Evolutionary conservation across 1,284 basidiomycete species (phyloP), one percentile per base, ranked within the genome.

Genomic region (Athelia sp.): DNA sequence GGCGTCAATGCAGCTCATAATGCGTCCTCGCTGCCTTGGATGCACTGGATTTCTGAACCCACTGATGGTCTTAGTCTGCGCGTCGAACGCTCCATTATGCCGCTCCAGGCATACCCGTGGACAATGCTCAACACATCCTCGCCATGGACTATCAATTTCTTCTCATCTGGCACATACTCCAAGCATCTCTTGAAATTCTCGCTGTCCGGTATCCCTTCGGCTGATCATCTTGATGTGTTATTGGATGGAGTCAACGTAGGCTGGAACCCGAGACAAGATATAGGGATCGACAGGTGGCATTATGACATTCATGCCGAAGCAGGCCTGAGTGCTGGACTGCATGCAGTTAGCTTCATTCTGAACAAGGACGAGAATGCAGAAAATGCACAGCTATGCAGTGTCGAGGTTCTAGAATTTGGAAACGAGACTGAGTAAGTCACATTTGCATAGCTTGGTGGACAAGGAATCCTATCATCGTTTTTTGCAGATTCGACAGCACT

Each of bases 361-460:
- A n/a, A n/a, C 21, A 13, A 29, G 26, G 76, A 81, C 47, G 56
- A 58, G n/a, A 72, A 70, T 4, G 62, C 72, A 42, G 70, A 78
- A 51, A 82, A 80, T 6, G 87, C 86, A 6, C 86, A 90, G 65
- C 65, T 93, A 18, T 89, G 89, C 55, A 90, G 82, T 54, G 71
- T 82, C 2, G 89, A 93, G 62, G 68, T 90, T 3, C 65, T 92
- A 8, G 90, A 93, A 63, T 92, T 85, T 58, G 90, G 88, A 1
- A 68, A 73, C 42, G 73, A 74, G 40, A 62, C 71, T 21, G 79
- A 87, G 87, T 88, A 56, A 58, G 82, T 43, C 50, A 14, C 55
- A 18, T 51, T 11, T 47, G 43, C 36, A 43, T 49, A 14, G 54
- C 19, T 51, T 11, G 47, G 22, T 48, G 43, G 47, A 38, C 18